A percentile compares a stretch with the other conserved stretches of the same genome.
phyloP scores from a whole-genome alignment of 2,329 filamentous ascomycete genomes.

The Colletotrichum eleusines region DNA sequence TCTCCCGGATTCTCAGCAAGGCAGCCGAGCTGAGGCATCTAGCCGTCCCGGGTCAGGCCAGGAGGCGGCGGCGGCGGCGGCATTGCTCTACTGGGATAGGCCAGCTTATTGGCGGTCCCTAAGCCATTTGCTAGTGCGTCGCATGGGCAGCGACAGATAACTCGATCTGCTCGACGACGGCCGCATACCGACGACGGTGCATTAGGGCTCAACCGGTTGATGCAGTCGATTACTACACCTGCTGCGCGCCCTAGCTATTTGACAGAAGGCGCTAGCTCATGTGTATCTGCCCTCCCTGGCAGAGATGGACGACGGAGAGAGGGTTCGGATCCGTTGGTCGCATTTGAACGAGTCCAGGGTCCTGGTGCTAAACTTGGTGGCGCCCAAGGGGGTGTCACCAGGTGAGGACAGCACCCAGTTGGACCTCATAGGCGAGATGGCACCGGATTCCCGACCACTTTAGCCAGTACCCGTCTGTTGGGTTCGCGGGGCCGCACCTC shows the following conservation, averaged over 20 bases:
- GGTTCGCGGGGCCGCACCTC: not conserved
- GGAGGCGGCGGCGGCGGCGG: not conserved
- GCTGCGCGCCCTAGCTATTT: not conserved
- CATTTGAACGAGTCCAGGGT: not conserved
- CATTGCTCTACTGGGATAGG: not conserved
- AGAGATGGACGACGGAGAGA: not conserved
- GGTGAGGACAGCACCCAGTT: not conserved
- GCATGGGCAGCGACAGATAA: not conserved
- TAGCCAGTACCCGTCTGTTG: conserved; percentile 15
- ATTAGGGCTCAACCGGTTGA: not conserved
- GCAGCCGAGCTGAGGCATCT: conserved; percentile 3
- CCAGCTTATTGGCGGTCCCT: not conserved
- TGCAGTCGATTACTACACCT: not conserved
- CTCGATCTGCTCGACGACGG: not conserved
- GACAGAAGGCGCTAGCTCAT: not conserved
- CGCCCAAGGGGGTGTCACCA: not conserved
- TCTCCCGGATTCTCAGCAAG: not conserved
- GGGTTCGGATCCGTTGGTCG: not conserved
- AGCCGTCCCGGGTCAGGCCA: not conserved
- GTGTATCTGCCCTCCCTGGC: not conserved
- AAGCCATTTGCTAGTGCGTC: not conserved
- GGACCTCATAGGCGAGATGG: not conserved
- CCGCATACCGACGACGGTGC: no score
- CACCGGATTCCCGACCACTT: conserved; percentile 3
- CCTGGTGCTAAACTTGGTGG: not conserved